Conservation (phyloP, 148 eudicot species). For the Selenicereus undatus region DNA sequence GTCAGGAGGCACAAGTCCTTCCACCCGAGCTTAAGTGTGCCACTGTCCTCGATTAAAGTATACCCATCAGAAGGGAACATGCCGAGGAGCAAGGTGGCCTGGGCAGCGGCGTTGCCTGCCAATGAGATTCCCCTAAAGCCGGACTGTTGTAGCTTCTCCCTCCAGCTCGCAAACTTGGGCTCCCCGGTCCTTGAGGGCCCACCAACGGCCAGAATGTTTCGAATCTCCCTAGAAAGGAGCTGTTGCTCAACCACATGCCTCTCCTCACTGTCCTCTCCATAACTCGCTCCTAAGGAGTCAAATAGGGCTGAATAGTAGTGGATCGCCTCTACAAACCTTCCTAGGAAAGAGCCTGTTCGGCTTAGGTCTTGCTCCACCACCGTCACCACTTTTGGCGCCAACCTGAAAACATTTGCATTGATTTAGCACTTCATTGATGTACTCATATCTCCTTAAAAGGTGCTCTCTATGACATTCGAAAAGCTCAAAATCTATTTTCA, state of each 20-base stretch:
- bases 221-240: slow-evolving; percentile 75
- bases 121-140: slow-evolving; percentile 79
- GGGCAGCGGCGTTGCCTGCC: slow-evolving; percentile 92
- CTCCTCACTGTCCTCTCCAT: slow-evolving; percentile 90
- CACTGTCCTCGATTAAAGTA: slow-evolving; percentile 88
- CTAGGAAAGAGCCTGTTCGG: slow-evolving; percentile 81
- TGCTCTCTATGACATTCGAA: no score
- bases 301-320: slow-evolving; percentile 97
- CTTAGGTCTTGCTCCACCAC: slow-evolving; percentile 96
- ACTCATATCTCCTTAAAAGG: background rate
- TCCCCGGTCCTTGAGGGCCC: slow-evolving; percentile 79
- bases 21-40: slow-evolving; percentile 95
- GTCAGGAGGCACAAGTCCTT: slow-evolving; percentile 90
- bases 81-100: slow-evolving; percentile 84
- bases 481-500: no score
- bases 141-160: slow-evolving; percentile 76
- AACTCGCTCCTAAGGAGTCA: slow-evolving; percentile 90
- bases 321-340: slow-evolving; percentile 91
- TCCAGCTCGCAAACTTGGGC: slow-evolving; percentile 77
- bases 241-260: slow-evolving; percentile 94
- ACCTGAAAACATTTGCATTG: slow-evolving; percentile 38
- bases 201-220: slow-evolving; percentile 72
- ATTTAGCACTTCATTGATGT: background rate
- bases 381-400: slow-evolving; percentile 92
- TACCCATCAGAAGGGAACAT: slow-evolving; percentile 97